Percentiles rank a stretch among this genome's conserved stretches.
phyloP scores from a whole-genome alignment of 2,329 filamentous ascomycete species.

The Apiospora sp. region DNA sequence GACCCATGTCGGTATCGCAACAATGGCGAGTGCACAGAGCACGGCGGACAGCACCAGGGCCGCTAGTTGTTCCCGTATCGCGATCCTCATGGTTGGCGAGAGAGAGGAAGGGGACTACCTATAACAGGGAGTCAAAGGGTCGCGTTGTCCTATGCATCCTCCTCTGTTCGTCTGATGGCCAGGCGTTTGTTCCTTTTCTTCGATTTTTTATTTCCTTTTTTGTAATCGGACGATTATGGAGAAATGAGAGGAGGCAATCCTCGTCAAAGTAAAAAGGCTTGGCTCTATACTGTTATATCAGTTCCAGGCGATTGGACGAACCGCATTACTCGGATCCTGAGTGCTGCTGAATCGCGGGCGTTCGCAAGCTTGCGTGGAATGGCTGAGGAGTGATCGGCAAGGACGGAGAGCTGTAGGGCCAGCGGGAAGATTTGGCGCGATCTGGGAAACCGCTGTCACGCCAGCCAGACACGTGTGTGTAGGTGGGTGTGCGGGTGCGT shows the following conservation, averaged over 20 bases:
- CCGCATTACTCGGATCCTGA: not conserved
- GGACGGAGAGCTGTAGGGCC: constrained; percentile 13
- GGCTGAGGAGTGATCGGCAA: constrained; percentile 19
- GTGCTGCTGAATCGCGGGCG: constrained; percentile 11
- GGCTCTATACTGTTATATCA: not conserved
- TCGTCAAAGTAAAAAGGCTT: not conserved
- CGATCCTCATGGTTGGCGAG: constrained; percentile 74
- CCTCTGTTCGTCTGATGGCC: constrained; percentile 23
- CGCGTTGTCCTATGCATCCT: constrained; percentile 43
- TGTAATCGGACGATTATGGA: not conserved
- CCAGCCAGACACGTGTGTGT: not conserved
- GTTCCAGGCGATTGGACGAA: not conserved
- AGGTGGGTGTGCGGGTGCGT: not conserved
- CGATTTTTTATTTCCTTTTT: too few species aligned
- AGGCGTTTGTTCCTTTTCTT: not conserved
- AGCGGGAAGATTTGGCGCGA: constrained; percentile 20
- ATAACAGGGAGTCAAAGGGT: constrained; percentile 37
- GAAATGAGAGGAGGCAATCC: not conserved
- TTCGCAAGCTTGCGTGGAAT: constrained; percentile 8
- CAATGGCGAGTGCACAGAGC: constrained; percentile 76
- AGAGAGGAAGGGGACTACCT: constrained; percentile 34
- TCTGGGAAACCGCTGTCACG: constrained; percentile 19
- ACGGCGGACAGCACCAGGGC: constrained; percentile 79
- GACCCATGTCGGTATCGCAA: constrained; percentile 78
- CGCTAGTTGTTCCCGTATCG: constrained; percentile 87